phyloP scores from a whole-genome alignment of 768 basidiomycete species.

The Favolaschia claudopus region DNA sequence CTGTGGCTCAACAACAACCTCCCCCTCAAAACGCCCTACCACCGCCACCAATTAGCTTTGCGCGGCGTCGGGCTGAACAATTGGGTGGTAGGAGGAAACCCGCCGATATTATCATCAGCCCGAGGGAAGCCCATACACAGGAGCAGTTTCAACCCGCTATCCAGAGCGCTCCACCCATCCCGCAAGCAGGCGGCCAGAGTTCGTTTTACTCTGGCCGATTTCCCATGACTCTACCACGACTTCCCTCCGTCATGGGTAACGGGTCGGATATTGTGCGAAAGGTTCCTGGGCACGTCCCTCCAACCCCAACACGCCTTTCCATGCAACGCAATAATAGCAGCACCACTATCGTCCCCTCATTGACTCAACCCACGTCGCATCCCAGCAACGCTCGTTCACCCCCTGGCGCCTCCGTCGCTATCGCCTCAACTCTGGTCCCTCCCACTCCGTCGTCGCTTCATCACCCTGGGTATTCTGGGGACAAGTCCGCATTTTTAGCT shows the following conservation, averaged over 20 bases:
- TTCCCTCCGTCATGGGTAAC: slow-evolving; percentile 59
- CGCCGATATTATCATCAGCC: slow-evolving; percentile 81
- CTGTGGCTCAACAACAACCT: slow-evolving; percentile 36
- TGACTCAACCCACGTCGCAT: slow-evolving; percentile 22
- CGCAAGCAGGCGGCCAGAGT: slow-evolving; percentile 52
- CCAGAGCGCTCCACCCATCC: slow-evolving; percentile 79
- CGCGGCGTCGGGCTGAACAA: slow-evolving; percentile 73
- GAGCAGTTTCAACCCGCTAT: slow-evolving; percentile 72
- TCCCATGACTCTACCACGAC: slow-evolving; percentile 72
- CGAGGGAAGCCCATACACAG: slow-evolving; percentile 60
- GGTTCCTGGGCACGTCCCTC: slow-evolving; percentile 69
- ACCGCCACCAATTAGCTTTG: slow-evolving; percentile 80
- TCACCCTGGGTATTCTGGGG: slow-evolving; percentile 64
- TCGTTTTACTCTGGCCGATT: slow-evolving; percentile 53
- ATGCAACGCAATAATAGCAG: slow-evolving; percentile 45
- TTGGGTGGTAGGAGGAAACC: slow-evolving; percentile 76
- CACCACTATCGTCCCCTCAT: slow-evolving; percentile 6
- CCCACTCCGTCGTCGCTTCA: slow-evolving; percentile 74
- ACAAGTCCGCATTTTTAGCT: slow-evolving; percentile 79
- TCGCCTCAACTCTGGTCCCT: slow-evolving; percentile 69
- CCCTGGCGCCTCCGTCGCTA: slow-evolving; percentile 70
- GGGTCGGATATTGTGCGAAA: slow-evolving; percentile 54
- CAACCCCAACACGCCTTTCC: slow-evolving; percentile 72
- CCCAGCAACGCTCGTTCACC: slow-evolving; percentile 49
- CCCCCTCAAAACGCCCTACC: slow-evolving; percentile 56